Evolutionary conservation across 2,329 filamentous ascomycete genomes (phyloP).

Genomic region (Ophiocordyceps unilateralis): DNA sequence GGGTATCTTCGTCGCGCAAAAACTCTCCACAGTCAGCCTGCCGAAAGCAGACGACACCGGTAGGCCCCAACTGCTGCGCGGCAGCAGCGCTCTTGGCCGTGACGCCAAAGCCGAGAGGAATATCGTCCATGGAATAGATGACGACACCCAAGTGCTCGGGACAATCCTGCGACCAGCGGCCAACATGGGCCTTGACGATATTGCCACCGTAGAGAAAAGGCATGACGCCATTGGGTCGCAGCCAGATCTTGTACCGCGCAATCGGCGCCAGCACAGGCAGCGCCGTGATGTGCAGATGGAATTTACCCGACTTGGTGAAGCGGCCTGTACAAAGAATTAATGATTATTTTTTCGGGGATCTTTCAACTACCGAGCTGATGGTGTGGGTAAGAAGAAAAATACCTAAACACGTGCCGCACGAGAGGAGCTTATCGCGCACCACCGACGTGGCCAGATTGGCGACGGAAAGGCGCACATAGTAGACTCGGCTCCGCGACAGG

Average conservation of each 20-base stretch:
- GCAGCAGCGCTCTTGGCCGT: conserved; percentile 79
- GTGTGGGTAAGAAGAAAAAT: conserved; percentile 1
- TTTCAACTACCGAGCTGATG: background rate
- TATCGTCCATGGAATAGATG: conserved; percentile 83
- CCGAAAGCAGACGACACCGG: conserved; percentile 73
- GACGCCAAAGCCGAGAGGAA: conserved; percentile 82
- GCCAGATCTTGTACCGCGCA: conserved; percentile 92
- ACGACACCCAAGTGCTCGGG: conserved; percentile 87
- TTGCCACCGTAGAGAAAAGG: conserved; percentile 92
- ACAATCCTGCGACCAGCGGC: conserved; percentile 76
- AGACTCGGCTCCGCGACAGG: conserved; percentile 66
- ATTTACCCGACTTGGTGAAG: conserved; percentile 93
- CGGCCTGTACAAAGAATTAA: conserved; percentile 62
- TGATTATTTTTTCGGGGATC: background rate
- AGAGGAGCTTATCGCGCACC: conserved; percentile 64
- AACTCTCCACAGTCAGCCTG: conserved; percentile 95
- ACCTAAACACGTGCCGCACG: conserved; percentile 73
- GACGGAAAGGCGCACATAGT: conserved; percentile 78
- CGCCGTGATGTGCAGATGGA: conserved; percentile 80
- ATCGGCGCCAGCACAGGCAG: conserved; percentile 79
- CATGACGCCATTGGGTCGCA: conserved; percentile 93
- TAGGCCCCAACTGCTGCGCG: conserved; percentile 71
- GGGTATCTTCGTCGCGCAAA: conserved; percentile 55
- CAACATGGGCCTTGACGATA: conserved; percentile 54
- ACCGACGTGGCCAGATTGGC: conserved; percentile 85